phyloP scores from a whole-genome alignment of 1,284 basidiomycete genomes.

The Apiotrichum veenhuisii region DNA sequence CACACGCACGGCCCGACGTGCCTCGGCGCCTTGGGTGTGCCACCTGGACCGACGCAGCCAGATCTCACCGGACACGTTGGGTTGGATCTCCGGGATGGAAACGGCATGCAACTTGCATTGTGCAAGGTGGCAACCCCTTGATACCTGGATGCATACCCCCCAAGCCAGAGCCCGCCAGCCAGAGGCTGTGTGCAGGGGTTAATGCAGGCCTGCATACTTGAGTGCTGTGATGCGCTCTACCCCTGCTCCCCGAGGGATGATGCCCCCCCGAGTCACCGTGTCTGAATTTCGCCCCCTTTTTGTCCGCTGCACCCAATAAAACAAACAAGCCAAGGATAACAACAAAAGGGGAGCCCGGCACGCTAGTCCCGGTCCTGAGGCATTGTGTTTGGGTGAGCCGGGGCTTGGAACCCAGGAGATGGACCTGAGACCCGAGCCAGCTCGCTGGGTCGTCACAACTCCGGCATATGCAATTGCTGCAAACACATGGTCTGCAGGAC shows the following conservation, averaged over 20 bases:
- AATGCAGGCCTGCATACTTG: no score
- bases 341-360: not conserved
- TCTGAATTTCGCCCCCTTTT: no score
- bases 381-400: not conserved
- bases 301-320: no score
- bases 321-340: no score
- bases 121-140: not conserved
- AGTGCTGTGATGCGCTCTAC: no score
- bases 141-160: not conserved
- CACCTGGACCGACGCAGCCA: not conserved
- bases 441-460: not conserved
- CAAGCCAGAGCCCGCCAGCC: not conserved
- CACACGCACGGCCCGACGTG: no score
- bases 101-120: not conserved
- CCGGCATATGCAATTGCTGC: not conserved
- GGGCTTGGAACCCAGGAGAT: not conserved
- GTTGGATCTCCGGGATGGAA: not conserved
- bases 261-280: no score
- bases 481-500: not conserved
- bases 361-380: not conserved
- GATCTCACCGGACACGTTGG: not conserved
- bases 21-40: no score
- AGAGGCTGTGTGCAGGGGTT: no score
- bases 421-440: constrained; percentile 1
- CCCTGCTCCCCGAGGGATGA: no score